Base-by-base conservation (phyloP, 2,329 filamentous ascomycete species). In the Talaromyces sp. region DNA sequence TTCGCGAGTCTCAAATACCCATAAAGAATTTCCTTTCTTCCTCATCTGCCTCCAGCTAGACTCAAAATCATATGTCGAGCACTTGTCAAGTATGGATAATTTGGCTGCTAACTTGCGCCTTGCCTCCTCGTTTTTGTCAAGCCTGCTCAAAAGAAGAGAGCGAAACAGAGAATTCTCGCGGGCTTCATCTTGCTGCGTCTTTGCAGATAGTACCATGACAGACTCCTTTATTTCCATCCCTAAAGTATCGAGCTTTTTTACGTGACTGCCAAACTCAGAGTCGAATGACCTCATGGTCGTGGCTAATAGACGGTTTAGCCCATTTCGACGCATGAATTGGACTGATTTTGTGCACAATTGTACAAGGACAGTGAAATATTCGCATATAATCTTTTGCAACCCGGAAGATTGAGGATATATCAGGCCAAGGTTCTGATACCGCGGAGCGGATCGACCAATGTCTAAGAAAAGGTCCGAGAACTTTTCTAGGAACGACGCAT, bases 101-200 rank as follows among this genome's bases (percentile, higher is more conserved):
- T 33, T 42, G 31, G 27, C 7, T 50, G 28, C 40, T 33, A 50
- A 42, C 18, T 44, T 57, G 42, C 56, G 40, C 31, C 44, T 23
- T 33, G 14, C n/a, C 18, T 47, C 7, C 16, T 44, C 23, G 30
- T 14, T 47, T 40, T 9, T 40, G 44, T 57, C 56, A 31, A 57
- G 31, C 44, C 18, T 34, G 18, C 31, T 31, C 28, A 57, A 57
- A 14, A 57, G 30, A 23, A 34, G 14, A 23, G 56, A 57, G 28
- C 56, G 56, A 57, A 57, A 57, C n/a, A 33, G 12, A 18, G 34
- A 57, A 40, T 50, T 57, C 27, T 57, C 27, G 40, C 40, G 56
- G 28, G 40, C 40, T 50, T 57, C 56, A 31, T 57, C 56, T n/a
- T 57, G 23, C n/a, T 57, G 28, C 1, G 40, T 33, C 27, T 57